Evolutionary conservation across 2,329 filamentous ascomycete genomes (phyloP).

Genomic region (Colletotrichum spaethianum): DNA sequence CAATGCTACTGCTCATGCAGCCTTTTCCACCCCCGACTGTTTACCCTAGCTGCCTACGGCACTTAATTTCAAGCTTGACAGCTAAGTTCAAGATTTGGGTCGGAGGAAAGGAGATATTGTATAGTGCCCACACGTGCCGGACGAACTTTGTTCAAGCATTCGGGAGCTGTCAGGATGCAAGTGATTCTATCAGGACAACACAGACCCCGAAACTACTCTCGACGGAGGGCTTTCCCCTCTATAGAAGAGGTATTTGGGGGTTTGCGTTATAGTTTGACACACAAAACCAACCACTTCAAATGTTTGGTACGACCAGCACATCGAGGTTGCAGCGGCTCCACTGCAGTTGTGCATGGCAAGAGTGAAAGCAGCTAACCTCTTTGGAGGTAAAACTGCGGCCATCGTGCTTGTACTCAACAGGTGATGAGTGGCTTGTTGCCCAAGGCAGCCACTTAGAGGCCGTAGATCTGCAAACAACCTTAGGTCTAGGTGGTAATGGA

Average conservation of each 20-base stretch:
- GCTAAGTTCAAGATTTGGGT: not conserved
- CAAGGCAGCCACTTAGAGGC: not conserved
- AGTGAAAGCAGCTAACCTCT: not conserved
- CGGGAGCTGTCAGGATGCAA: conserved; percentile 7
- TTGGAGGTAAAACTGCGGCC: not conserved
- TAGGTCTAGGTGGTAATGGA: not conserved
- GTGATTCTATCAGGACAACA: not conserved
- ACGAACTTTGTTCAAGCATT: conserved; percentile 4
- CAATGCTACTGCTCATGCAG: not conserved
- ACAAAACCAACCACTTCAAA: not conserved
- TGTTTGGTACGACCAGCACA: not conserved
- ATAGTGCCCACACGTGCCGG: conserved; percentile 26
- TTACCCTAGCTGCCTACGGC: not conserved
- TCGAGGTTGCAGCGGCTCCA: not conserved
- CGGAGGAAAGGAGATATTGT: conserved; percentile 29
- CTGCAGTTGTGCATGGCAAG: not conserved
- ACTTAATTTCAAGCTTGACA: not conserved
- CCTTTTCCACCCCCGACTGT: not conserved
- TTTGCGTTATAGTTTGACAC: not conserved
- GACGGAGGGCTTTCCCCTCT: not conserved
- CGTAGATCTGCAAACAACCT: not conserved
- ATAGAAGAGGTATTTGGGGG: not conserved
- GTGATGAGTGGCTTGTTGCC: not conserved
- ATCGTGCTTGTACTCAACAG: not conserved
- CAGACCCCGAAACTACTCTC: too few species aligned